Base-by-base conservation (phyloP, 1,139 yeast species). In the Meyerozyma elateridarum region DNA sequence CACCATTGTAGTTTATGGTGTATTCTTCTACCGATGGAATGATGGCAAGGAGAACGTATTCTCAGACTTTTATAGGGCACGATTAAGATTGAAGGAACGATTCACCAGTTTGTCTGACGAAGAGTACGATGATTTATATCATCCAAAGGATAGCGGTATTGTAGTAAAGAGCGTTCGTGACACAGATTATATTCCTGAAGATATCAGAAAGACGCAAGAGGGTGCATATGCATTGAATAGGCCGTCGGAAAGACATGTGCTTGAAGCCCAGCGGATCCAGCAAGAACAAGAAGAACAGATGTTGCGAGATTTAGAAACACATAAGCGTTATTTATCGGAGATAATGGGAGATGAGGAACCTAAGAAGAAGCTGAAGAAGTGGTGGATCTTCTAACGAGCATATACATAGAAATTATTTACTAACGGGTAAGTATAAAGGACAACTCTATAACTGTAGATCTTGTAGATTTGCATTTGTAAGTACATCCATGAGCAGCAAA, bases 11-110 rank as follows among this genome's bases (percentile, higher is more conserved):
- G 50, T 73, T 2, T 80, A 76, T 49, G 80, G 79, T 24, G 72
- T 81, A 6, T 85, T 85, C 50, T 79, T 84, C 56, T 74, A 80
- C 52, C 64, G 89, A 35, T 85, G 95, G 95, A 84, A 85, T 50
- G 93, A 85, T 36, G 89, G 89, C 6, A 73, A 76, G 44, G 93
- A 85, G 41, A 80, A 84, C 46, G 77, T 83, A 4, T 79, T 85
- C 55, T 70, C 85, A 8, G 77, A 72, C 31, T 77, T 84, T 33
- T 78, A 84, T 52, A 56, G 91, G 33, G 57, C 67, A 24, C 76
- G 85, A 41, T 65, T 85, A 31, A 56, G 69, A 24, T 35, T 72
- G 31, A 74, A 83, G 46, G 80, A 79, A 40, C 45, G 54, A 35
- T 33, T 79, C 5, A 46, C 72, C 24, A 56, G 57, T 16, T 59